A percentile compares a stretch with the other conserved stretches of the same genome.
Conservation (phyloP, 1,139 yeast species). For the Debaryomyces nepalensis region DNA sequence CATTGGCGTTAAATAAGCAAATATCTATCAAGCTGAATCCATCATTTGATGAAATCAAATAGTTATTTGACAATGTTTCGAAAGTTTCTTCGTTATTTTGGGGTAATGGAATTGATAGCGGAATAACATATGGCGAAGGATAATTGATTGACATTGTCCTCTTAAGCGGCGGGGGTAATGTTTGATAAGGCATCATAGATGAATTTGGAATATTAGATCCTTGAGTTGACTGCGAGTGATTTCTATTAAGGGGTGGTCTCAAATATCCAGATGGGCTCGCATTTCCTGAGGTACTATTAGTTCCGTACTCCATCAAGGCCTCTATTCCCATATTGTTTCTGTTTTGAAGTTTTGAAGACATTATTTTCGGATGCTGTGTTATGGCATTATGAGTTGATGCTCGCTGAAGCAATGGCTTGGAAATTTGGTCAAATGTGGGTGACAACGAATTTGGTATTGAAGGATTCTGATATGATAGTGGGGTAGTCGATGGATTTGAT, state of each 20-base stretch:
- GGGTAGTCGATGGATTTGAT: constrained; percentile 15
- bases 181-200: constrained; percentile 17
- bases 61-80: constrained; percentile 46
- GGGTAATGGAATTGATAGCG: constrained; percentile 48
- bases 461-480: constrained; percentile 16
- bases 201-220: constrained; percentile 34
- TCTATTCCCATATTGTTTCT: constrained; percentile 7
- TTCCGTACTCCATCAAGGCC: constrained; percentile 5
- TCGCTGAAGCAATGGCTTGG: constrained; percentile 8
- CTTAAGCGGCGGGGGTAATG: constrained; percentile 13
- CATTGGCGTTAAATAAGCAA: constrained; percentile 61
- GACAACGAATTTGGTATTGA: neutral
- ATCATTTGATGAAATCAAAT: constrained; percentile 50
- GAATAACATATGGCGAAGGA: constrained; percentile 51
- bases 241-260: constrained; percentile 32
- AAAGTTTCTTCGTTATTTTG: constrained; percentile 48
- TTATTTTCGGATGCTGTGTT: constrained; percentile 6
- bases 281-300: neutral
- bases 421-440: neutral
- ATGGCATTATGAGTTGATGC: constrained; percentile 7
- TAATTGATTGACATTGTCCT: constrained; percentile 24
- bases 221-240: constrained; percentile 43
- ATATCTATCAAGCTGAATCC: constrained; percentile 55
- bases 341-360: constrained; percentile 7
- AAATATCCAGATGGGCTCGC: constrained; percentile 31